Conservation (phyloP, 139 green algal species). For the Diplosphaera chodatii region DNA sequence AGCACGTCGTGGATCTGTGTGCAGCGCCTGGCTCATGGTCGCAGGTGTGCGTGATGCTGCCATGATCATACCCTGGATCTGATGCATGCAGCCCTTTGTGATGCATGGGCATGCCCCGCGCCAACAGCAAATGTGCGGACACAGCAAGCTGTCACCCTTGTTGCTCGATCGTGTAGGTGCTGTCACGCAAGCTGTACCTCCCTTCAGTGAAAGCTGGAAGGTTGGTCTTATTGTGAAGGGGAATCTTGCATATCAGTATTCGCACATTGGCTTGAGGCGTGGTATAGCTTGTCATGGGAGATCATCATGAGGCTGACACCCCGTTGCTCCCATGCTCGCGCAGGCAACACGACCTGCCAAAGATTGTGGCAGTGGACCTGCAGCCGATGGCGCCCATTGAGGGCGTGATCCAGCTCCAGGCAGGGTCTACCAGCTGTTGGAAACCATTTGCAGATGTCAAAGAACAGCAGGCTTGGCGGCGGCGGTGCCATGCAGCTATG, state of each 20-base stretch:
- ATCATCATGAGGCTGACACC: too few relatives aligned
- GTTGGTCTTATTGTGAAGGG: conserved; percentile 1
- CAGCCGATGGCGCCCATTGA: conserved; percentile 98
- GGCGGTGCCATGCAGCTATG: too few relatives aligned
- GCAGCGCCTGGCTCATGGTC: conserved; percentile 94
- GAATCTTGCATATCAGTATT: not conserved
- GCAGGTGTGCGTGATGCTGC: conserved; percentile 54
- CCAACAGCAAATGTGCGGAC: not conserved
- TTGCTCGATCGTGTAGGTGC: conserved; percentile 44
- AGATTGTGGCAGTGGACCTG: conserved; percentile 95
- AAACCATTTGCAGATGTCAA: too few relatives aligned
- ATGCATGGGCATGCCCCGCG: not conserved
- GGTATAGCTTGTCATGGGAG: too few relatives aligned
- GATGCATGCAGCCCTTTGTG: not conserved
- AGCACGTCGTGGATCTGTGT: conserved; percentile 93
- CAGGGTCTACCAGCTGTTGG: not conserved
- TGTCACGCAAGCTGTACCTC: conserved; percentile 85
- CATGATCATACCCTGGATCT: not conserved
- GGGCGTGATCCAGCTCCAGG: conserved; percentile 87
- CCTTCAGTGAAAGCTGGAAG: conserved; percentile 52
- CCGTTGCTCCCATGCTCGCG: too few relatives aligned
- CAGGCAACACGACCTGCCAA: conserved; percentile 47
- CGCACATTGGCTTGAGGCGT: too few relatives aligned
- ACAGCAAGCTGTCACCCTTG: not conserved
- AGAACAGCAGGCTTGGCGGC: too few relatives aligned